A percentile compares a stretch with the other conserved stretches of the same genome.
Conservation (phyloP, 495 filamentous ascomycete genomes). For the Letharia lupina region DNA sequence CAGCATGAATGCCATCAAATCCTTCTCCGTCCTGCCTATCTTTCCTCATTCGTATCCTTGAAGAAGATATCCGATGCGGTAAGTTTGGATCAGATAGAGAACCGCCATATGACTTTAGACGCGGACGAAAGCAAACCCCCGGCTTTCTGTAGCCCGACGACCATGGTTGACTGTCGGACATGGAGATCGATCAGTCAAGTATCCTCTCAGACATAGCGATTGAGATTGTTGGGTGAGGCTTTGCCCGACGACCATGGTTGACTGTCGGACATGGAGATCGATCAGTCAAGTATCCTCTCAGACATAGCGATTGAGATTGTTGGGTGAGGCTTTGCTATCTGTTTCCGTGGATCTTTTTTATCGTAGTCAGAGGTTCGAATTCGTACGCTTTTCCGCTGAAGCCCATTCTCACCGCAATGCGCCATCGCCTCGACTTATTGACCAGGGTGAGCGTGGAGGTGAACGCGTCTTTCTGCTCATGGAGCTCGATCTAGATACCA, state of each 20-base stretch:
- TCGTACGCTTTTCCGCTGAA: background rate
- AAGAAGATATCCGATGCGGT: background rate
- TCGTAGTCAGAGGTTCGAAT: background rate
- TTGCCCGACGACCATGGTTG: background rate
- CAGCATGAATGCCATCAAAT: background rate
- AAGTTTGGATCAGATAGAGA: background rate
- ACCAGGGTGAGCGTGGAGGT: background rate
- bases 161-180: background rate
- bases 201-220: background rate
- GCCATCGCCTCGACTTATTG: background rate
- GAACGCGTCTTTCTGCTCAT: background rate
- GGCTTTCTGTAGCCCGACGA: background rate
- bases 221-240: background rate
- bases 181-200: background rate
- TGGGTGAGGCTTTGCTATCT: background rate
- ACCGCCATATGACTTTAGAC: background rate
- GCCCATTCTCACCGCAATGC: background rate
- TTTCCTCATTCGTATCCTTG: background rate
- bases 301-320: background rate
- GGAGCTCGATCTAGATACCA: background rate
- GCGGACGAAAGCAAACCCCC: background rate
- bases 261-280: background rate
- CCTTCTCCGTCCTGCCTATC: background rate
- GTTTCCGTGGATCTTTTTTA: background rate
- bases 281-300: background rate